Evolutionary conservation across 75 land plant species (phyloP), one percentile per base, ranked within the genome.

Genomic region (Pinus taeda): DNA sequence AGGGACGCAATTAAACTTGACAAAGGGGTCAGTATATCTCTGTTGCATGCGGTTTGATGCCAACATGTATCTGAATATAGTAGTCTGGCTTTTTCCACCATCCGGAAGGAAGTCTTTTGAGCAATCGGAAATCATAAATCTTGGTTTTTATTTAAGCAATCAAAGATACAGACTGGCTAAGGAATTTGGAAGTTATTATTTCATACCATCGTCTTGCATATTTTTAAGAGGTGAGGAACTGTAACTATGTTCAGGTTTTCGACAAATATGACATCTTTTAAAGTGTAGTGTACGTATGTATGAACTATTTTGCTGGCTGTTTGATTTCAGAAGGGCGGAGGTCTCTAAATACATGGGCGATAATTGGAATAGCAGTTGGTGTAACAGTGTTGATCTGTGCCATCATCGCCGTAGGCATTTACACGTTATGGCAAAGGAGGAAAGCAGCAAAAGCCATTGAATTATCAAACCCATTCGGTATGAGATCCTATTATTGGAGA

Each of bases 401-500:
- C 15, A 70, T 81, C 17, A 30, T 77, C 63, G 69, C 45, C 7
- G 49, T 74, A 15, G 57, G 42, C 11, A 24, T 86, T 29, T 83
- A 80, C 67, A 86, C 86, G 12, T 11, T 76, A 29, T 61, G 36
- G 59, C 82, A 84, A 58, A 83, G 72, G 71, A 81, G 77, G 29
- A 64, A 86, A 49, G 88, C 88, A 53, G 81, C 83, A 18, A 79
- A 76, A 36, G 62, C 86, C 29, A 33, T 57, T 57, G 74, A 49
- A 17, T 61, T 42, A 4, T 61, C 63, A 20, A 74, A 86, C 22
- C 88, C 85, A n/a, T 86, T 86, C 66, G 88, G 88, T 86, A 83
- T 14, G 53, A 11, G 21, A 18, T 60, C 49, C 49, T 45, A 45
- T 45, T 45, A 0, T 45, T 45, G 6, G 49, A 45, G n/a, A n/a